Conservation (phyloP, 768 basidiomycete genomes). For the Pleurotus sapidus region DNA sequence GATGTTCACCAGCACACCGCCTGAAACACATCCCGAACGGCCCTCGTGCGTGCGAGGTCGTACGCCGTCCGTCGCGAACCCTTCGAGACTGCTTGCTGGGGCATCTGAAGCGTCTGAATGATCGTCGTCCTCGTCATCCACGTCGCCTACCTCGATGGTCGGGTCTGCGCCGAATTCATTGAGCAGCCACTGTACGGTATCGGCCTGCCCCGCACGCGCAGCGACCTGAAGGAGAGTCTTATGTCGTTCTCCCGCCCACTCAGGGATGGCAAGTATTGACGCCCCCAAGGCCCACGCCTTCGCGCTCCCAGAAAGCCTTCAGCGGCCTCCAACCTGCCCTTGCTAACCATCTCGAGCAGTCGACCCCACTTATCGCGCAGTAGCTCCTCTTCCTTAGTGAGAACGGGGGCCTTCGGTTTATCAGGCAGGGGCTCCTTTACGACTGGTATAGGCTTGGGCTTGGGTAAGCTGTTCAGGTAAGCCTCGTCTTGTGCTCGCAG, state of each 20-base stretch:
- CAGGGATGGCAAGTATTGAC: conserved; percentile 61
- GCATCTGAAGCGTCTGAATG: conserved; percentile 25
- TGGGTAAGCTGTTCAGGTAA: conserved; percentile 85
- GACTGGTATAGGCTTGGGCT: conserved; percentile 57
- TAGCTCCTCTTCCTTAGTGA: conserved; percentile 79
- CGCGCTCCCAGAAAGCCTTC: conserved; percentile 78
- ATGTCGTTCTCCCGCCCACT: conserved; percentile 61
- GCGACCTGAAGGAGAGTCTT: conserved; percentile 80
- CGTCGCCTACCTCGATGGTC: conserved; percentile 54
- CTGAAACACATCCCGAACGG: conserved; percentile 85
- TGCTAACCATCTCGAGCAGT: conserved; percentile 87
- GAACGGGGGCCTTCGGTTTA: conserved; percentile 51
- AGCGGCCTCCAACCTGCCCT: conserved; percentile 80
- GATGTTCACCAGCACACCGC: conserved; percentile 73
- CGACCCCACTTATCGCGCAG: conserved; percentile 79
- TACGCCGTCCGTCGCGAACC: conserved; percentile 70
- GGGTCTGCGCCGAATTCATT: conserved; percentile 80
- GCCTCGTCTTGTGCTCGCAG: conserved; percentile 86
- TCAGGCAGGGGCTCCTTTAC: conserved; percentile 34
- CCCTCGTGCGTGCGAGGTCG: conserved; percentile 74
- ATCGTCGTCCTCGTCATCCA: conserved; percentile 29
- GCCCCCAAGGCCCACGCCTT: conserved; percentile 53
- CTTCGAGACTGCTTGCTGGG: conserved; percentile 18
- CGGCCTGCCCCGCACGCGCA: conserved; percentile 68
- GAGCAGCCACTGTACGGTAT: conserved; percentile 72